These are phyloP conservation scores for Delonix regia DNA, from an alignment of 306 rosid genomes.

Conservation along the genomic window DNA sequence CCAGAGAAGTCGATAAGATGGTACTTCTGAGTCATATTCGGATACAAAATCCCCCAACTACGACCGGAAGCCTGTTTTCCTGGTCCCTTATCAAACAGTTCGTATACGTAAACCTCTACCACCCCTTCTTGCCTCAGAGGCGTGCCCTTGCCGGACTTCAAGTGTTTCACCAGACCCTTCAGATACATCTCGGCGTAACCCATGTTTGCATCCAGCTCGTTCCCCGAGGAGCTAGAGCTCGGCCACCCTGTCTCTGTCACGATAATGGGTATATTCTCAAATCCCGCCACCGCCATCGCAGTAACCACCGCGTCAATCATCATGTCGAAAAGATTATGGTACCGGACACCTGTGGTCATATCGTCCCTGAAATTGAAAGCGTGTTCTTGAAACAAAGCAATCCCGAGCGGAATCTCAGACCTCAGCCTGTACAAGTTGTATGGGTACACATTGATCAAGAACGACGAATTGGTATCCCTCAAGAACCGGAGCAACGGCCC, in stretches of 20 bases:
- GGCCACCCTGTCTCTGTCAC: conserved; percentile 98
- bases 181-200: conserved; percentile 76
- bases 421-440: conserved; percentile 70
- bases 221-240: conserved; percentile 42
- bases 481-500: conserved; percentile 73
- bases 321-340: conserved; percentile 75
- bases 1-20: conserved; percentile 56
- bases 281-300: conserved; percentile 74
- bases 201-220: conserved; percentile 69
- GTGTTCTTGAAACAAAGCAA: conserved; percentile 74
- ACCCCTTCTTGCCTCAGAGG: conserved; percentile 77
- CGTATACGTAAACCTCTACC: conserved; percentile 57
- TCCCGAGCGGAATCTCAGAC: conserved; percentile 68
- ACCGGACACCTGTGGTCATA: conserved; percentile 71
- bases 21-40: conserved; percentile 71
- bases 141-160: conserved; percentile 69
- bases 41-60: conserved; percentile 75
- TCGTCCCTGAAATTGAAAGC: conserved; percentile 84
- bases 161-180: conserved; percentile 61
- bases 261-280: conserved; percentile 58
- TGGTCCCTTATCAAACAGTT: conserved; percentile 64
- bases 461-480: conserved; percentile 73
- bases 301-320: conserved; percentile 74
- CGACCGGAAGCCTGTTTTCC: conserved; percentile 33
- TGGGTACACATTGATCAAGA: conserved; percentile 82